These are phyloP conservation scores for Euphorbia schlechtendalii DNA, from an alignment of 441 rosid genomes.

Conservation along the genomic window DNA sequence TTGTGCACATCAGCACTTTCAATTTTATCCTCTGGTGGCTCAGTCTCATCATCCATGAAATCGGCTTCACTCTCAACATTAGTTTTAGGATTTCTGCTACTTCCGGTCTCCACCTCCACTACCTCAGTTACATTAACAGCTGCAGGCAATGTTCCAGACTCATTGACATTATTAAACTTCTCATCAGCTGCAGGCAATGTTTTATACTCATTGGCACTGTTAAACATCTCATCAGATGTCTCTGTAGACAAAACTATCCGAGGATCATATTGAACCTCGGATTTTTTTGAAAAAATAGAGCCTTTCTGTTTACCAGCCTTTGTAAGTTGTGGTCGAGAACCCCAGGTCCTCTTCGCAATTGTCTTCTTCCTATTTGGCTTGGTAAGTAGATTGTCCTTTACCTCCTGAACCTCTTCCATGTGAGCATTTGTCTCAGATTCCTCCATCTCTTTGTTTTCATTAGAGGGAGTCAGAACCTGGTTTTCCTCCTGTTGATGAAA, in stretches of 20 bases:
- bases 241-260: slow-evolving; percentile 20
- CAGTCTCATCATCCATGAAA: slow-evolving; percentile 44
- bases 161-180: too few species aligned
- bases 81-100: slow-evolving; percentile 19
- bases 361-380: slow-evolving; percentile 40
- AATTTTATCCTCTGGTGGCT: slow-evolving; percentile 44
- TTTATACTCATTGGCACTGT: slow-evolving; percentile 25
- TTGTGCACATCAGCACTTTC: slow-evolving; percentile 19
- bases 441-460: slow-evolving; percentile 22
- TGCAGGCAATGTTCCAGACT: slow-evolving; percentile 19
- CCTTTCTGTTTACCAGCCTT: slow-evolving; percentile 43
- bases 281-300: slow-evolving; percentile 44
- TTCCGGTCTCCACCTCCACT: slow-evolving; percentile 20
- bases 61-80: slow-evolving; percentile 13
- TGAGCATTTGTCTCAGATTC: slow-evolving; percentile 21
- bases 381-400: slow-evolving; percentile 20
- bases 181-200: too few species aligned
- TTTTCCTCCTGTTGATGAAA: slow-evolving; percentile 23
- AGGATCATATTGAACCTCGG: slow-evolving; percentile 26
- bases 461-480: slow-evolving; percentile 17
- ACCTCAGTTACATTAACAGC: slow-evolving; percentile 24
- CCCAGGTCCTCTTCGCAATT: slow-evolving; percentile 46
- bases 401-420: slow-evolving; percentile 27
- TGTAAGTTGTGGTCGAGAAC: slow-evolving; percentile 39
- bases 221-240: slow-evolving; percentile 14